phyloP scores from a whole-genome alignment of 148 eudicot genomes.

The Rhododendron mucronatum region DNA sequence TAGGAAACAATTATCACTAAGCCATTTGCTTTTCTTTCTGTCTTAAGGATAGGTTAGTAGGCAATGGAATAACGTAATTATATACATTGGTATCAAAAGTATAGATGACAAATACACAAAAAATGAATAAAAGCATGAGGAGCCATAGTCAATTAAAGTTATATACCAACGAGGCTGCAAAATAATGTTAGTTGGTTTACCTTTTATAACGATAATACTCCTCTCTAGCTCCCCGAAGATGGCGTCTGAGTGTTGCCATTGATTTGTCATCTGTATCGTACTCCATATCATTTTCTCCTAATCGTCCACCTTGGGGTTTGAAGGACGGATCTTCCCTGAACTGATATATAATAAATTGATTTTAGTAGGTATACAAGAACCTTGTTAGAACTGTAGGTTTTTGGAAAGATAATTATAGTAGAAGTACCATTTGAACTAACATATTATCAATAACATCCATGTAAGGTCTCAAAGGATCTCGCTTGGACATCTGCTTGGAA shows the following conservation, averaged over 20 bases:
- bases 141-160: background rate
- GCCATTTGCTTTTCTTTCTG: background rate
- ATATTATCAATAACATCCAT: slow-evolving; percentile 84
- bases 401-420: background rate
- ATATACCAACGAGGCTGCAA: background rate
- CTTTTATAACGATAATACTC: slow-evolving; percentile 77
- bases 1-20: background rate
- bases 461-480: slow-evolving; percentile 84
- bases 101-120: background rate
- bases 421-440: slow-evolving; percentile 74
- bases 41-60: background rate
- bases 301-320: slow-evolving; percentile 90
- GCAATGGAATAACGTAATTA: background rate
- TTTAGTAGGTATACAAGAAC: background rate
- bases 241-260: slow-evolving; percentile 85
- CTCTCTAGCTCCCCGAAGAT: slow-evolving; percentile 68
- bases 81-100: background rate
- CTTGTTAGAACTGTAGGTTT: background rate
- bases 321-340: slow-evolving; percentile 82
- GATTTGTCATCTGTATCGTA: slow-evolving; percentile 88
- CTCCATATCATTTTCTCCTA: slow-evolving; percentile 97
- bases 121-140: background rate
- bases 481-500: slow-evolving; percentile 95
- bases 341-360: slow-evolving; percentile 21
- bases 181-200: slow-evolving; percentile 24